A percentile compares a stretch with the other conserved stretches of the same genome.
Evolutionary conservation across 75 land plant species (phyloP).

Genomic region (Cupressus sempervirens): DNA sequence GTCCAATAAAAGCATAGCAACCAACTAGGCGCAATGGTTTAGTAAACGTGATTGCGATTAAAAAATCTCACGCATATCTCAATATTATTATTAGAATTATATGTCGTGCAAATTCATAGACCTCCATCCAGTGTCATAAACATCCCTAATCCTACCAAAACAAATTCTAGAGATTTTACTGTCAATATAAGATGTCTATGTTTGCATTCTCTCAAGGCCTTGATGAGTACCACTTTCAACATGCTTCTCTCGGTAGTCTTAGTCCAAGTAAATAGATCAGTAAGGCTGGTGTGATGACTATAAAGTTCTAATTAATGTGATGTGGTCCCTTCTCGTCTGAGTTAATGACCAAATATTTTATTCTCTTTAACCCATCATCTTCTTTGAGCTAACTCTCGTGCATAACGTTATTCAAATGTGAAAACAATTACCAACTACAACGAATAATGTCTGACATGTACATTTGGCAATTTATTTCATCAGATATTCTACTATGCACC

Average conservation of each 20-base stretch:
- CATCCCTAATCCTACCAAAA: not conserved
- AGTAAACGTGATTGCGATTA: not conserved
- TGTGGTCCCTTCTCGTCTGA: not conserved
- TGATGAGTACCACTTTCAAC: not conserved
- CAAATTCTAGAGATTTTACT: not conserved
- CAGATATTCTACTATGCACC: slow-evolving; percentile 98
- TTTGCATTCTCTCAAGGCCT: not conserved
- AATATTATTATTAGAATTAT: too few species aligned
- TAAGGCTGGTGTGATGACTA: not conserved
- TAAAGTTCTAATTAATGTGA: not conserved
- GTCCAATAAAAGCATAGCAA: not conserved
- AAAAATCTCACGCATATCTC: not conserved
- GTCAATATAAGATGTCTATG: not conserved
- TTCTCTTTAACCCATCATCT: not conserved
- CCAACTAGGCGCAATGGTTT: too few species aligned
- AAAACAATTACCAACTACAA: not conserved
- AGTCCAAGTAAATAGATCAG: not conserved
- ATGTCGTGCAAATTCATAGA: not conserved
- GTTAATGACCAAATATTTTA: not conserved
- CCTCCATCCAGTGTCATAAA: not conserved
- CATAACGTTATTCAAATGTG: not conserved
- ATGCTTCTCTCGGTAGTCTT: not conserved
- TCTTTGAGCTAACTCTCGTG: not conserved
- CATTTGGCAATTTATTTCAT: not conserved
- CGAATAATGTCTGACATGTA: slow-evolving; percentile 4